These are phyloP conservation scores for Colletotrichum incanum DNA, from an alignment of 2,329 filamentous ascomycete species.

Conservation along the genomic window DNA sequence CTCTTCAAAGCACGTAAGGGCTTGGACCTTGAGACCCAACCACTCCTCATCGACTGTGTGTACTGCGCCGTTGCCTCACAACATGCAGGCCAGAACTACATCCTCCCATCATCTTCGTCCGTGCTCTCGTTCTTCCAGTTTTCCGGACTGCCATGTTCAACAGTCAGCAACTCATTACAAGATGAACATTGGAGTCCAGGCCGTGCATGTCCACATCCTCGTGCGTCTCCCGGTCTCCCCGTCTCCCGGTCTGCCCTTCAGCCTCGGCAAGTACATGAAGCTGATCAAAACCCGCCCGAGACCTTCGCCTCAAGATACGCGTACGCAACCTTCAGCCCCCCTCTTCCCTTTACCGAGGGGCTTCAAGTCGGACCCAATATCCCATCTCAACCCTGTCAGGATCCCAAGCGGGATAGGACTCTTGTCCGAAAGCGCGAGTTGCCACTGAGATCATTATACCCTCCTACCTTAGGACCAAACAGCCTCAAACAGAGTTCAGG, in stretches of 20 bases:
- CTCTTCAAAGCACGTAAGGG: conserved; percentile 11
- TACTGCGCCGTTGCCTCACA: conserved; percentile 35
- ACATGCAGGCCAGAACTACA: conserved; percentile 39
- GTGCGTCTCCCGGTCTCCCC: neutral
- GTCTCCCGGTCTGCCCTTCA: conserved; percentile 1
- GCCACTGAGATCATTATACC: conserved; percentile 1
- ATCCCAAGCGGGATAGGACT: neutral
- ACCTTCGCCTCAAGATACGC: conserved; percentile 12
- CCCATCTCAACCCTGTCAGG: neutral
- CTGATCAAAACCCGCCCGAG: conserved; percentile 1
- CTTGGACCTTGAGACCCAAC: conserved; percentile 6
- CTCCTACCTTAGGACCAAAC: neutral
- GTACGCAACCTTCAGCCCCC: conserved; percentile 24
- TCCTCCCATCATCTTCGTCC: conserved; percentile 23
- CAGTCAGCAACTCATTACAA: conserved; percentile 24
- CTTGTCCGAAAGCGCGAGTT: neutral
- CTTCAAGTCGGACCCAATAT: neutral
- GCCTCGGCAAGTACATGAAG: conserved; percentile 25
- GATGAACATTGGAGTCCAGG: conserved; percentile 18
- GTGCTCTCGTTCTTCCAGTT: conserved; percentile 29
- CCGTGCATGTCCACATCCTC: neutral
- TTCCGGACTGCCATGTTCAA: conserved; percentile 23
- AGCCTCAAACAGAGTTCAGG: neutral
- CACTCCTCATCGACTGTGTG: conserved; percentile 10
- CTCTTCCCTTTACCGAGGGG: neutral